Evolutionary conservation across 2,329 filamentous ascomycete species (phyloP), one percentile per base, ranked within the genome.

Genomic region (Pestalotiopsis sp.): DNA sequence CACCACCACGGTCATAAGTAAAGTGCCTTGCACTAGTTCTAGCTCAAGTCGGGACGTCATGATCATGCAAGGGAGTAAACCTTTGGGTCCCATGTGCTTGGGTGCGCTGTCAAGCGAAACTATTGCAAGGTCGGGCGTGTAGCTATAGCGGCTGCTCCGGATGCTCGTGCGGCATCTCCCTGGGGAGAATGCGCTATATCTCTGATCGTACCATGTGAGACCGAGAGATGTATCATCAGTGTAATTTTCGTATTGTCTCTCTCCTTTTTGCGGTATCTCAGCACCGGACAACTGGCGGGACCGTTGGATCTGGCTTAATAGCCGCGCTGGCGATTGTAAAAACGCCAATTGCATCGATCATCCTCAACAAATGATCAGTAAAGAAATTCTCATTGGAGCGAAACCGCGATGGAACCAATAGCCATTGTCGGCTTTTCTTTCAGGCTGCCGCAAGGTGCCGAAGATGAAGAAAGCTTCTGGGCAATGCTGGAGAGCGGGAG

Each of bases 341-440:
- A 52, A 52, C 20, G 4, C 45, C 17, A 52, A 9, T 20, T 9
- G 45, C 20, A 20, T 52, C 11, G 9, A n/a, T 9, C 14, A 4
- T n/a, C 20, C 20, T 52, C 45, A 7, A 52, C 5, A 7, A n/a
- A n/a, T n/a, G 7, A 9, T 20, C n/a, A 23, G 11, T 9, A n/a
- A n/a, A 23, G 17, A 59, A 3, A 14, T 36, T 6, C 1, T 3
- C 31, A 36, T 2, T 36, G 31, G 7, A 36, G 31, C 31, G 31
- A 9, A 36, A 9, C 7, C 9, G 17, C 4, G 14, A 59, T 59
- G 57, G 57, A 59, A 17, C 57, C 57, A 5, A 66, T 66, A 7
- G 65, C 65, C n/a, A 59, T 66, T 41, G 23, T 66, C 11, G 65
- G 65, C 14, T 66, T 58, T 17, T 57, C 65, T 17, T 66, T 66